Evolutionary conservation across 169 alveolate genomes (phyloP).

Genomic region (Cryptosporidium sp.): DNA sequence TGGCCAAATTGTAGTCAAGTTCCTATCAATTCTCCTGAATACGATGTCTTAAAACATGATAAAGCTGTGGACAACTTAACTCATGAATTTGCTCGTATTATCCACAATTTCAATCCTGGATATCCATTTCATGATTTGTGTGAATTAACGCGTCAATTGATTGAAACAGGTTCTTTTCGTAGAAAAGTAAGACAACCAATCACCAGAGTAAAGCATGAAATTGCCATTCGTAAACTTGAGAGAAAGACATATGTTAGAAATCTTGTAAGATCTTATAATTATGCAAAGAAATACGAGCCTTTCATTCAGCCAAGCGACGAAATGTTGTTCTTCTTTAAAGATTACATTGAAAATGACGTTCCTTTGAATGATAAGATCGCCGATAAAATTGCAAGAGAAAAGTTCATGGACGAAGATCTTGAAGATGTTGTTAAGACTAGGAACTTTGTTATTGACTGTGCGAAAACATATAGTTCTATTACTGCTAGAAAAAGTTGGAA

Average conservation of each 20-base stretch:
- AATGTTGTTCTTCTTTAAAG: conserved; percentile 39
- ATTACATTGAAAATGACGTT: conserved; percentile 46
- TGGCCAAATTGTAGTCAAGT: conserved; percentile 65
- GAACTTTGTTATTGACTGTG: conserved; percentile 54
- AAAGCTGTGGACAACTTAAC: conserved; percentile 48
- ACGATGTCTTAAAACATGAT: conserved; percentile 25
- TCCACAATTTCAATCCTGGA: conserved; percentile 58
- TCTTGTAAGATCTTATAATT: conserved; percentile 11
- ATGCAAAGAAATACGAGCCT: conserved; percentile 37
- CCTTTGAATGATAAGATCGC: conserved; percentile 29
- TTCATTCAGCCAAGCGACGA: conserved; percentile 39
- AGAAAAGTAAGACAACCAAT: conserved; percentile 39
- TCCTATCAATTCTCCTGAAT: conserved; percentile 21
- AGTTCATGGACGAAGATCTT: conserved; percentile 63
- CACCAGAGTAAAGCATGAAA: conserved; percentile 2
- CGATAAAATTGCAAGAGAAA: conserved; percentile 41
- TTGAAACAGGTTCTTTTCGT: conserved; percentile 22
- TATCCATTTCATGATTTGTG: conserved; percentile 68
- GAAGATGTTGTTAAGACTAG: conserved; percentile 52
- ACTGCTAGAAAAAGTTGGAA: conserved; percentile 56
- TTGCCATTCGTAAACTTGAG: conserved; percentile 9
- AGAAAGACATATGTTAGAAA: conserved; percentile 33
- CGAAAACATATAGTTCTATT: conserved; percentile 40
- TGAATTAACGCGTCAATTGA: conserved; percentile 27
- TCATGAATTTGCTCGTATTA: conserved; percentile 57